Conservation (phyloP, 352 stramenopile genomes). For the Thraustochytrium sp. region DNA sequence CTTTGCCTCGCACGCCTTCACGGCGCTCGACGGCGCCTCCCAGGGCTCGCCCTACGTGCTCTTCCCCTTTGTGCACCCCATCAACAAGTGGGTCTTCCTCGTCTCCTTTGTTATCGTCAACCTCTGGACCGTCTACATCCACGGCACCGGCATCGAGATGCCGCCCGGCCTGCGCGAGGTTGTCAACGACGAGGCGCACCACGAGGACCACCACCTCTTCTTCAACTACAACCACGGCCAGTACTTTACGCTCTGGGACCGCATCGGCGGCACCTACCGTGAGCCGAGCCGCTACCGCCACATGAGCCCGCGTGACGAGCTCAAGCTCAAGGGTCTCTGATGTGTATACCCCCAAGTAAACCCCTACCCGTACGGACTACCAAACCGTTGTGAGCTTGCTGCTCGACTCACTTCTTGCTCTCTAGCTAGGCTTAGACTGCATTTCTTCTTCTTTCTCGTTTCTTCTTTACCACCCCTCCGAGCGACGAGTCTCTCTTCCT, state of each 20-base stretch:
- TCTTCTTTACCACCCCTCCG: not conserved
- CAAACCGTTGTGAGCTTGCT: too few relatives aligned
- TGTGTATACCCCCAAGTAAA: too few relatives aligned
- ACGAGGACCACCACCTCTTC: conserved; percentile 62
- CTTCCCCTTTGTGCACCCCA: conserved; percentile 62
- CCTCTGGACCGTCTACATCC: conserved; percentile 71
- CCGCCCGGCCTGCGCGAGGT: conserved; percentile 45
- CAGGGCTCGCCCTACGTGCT: conserved; percentile 65
- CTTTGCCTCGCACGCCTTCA: conserved; percentile 66
- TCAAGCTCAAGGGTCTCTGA: conserved; percentile 44
- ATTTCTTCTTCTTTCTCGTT: not conserved
- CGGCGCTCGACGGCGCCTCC: conserved; percentile 65
- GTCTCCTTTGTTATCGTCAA: conserved; percentile 62
- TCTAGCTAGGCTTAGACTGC: too few relatives aligned
- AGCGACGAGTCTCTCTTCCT: too few relatives aligned
- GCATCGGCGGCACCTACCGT: conserved; percentile 61
- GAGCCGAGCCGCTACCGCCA: conserved; percentile 50
- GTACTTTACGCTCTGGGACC: conserved; percentile 69
- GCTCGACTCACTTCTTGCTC: too few relatives aligned
- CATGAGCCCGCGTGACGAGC: conserved; percentile 43
- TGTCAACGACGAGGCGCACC: conserved; percentile 63
- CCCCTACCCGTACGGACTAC: too few relatives aligned
- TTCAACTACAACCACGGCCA: conserved; percentile 70
- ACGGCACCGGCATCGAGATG: conserved; percentile 58
- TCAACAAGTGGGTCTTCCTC: conserved; percentile 60